These are phyloP conservation scores for Beauveria australis DNA, from an alignment of 2,329 filamentous ascomycete genomes.

Conservation along the genomic window DNA sequence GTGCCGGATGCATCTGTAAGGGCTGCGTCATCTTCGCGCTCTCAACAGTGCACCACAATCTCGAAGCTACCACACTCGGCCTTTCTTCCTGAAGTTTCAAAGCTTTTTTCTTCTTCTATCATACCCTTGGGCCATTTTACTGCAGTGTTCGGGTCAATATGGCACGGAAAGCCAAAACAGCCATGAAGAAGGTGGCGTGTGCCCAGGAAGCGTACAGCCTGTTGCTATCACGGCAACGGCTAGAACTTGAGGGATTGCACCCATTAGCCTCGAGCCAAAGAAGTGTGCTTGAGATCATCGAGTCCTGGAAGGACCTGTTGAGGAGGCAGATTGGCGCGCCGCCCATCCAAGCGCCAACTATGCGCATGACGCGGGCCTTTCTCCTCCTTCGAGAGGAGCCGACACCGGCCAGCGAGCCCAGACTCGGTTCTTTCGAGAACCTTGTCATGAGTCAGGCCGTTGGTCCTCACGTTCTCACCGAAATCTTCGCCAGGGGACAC, in stretches of 20 bases:
- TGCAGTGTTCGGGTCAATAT: too few species aligned
- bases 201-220: background rate
- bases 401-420: too few species aligned
- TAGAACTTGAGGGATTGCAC: background rate
- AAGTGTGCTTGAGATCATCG: background rate
- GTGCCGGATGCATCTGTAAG: too few species aligned
- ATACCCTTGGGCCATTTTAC: too few species aligned
- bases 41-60: too few species aligned
- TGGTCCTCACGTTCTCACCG: slow-evolving; percentile 14
- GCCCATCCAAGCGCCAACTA: background rate
- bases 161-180: too few species aligned
- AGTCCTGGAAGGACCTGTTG: background rate
- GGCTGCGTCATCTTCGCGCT: too few species aligned
- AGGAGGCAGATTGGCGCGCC: background rate
- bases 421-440: background rate
- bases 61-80: too few species aligned
- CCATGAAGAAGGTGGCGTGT: too few species aligned
- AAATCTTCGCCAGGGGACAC: slow-evolving; percentile 18
- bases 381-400: background rate
- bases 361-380: background rate
- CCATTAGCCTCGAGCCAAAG: background rate
- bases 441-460: slow-evolving; percentile 9
- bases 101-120: too few species aligned
- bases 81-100: too few species aligned
- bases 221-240: background rate